These are phyloP conservation scores for Oryza punctata DNA, from an alignment of 176 grass and related monocot genomes.

Conservation along the genomic window DNA sequence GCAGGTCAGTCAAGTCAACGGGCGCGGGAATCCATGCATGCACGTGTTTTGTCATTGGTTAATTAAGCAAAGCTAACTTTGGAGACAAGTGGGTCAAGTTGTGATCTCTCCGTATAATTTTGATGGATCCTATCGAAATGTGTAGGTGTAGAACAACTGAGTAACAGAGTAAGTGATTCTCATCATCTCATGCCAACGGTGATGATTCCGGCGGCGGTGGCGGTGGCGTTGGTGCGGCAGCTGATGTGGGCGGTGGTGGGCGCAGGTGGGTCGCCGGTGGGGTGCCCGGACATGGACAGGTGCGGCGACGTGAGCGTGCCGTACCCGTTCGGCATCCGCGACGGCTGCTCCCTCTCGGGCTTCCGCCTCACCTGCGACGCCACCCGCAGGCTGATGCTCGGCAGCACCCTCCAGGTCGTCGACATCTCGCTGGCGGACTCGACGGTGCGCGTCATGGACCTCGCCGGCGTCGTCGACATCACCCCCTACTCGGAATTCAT, in stretches of 20 bases:
- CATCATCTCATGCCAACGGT: too few relatives aligned
- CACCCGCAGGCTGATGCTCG: constrained; percentile 20
- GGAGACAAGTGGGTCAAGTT: too few relatives aligned
- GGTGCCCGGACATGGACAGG: too few relatives aligned
- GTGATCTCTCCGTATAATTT: too few relatives aligned
- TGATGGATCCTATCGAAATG: too few relatives aligned
- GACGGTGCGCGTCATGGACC: constrained; percentile 13
- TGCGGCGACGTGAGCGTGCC: constrained; percentile 29
- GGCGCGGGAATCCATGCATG: too few relatives aligned
- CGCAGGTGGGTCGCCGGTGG: neutral
- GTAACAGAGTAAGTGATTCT: too few relatives aligned
- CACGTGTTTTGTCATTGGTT: too few relatives aligned
- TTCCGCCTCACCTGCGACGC: constrained; percentile 39
- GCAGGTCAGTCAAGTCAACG: too few relatives aligned
- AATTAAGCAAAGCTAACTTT: too few relatives aligned
- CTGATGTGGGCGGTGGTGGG: neutral
- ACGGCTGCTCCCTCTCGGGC: constrained; percentile 2
- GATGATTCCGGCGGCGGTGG: too few relatives aligned
- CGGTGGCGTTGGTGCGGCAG: neutral
- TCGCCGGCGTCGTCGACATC: neutral
- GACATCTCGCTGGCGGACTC: neutral
- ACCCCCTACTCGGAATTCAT: neutral
- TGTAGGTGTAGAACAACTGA: too few relatives aligned
- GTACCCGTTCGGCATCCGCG: constrained; percentile 18
- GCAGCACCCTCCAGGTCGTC: constrained; percentile 11